Evolutionary conservation across 2,329 filamentous ascomycete species (phyloP), one percentile per base, ranked within the genome.

Genomic region (Colletotrichum filicis): DNA sequence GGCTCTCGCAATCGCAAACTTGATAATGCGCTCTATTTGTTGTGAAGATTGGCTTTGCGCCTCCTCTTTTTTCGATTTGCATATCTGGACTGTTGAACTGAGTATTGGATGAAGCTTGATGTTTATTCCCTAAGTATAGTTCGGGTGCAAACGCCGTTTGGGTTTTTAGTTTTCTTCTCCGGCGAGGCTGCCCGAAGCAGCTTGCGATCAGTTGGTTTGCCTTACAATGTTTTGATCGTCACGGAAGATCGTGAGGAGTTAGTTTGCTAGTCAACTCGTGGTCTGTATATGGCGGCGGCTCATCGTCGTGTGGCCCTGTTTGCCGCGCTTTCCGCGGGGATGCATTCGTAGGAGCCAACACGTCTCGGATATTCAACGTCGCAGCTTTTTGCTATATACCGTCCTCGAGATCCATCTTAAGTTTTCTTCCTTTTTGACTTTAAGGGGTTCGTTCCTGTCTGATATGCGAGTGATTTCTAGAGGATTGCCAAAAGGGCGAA

Each of bases 341-440:
- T 35, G 32, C 32, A 35, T 35, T 35, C 32, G 32, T 35, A 12
- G 32, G 32, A 35, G 11, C 32, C 32, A 35, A 35, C 32, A 11
- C 32, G 32, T 35, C 32, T 35, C 32, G 4, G 4, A 35, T 35
- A 35, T 35, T 55, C 37, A 35, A 53, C 3, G 58, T 68, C 52
- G 22, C 28, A 37, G 16, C 37, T 35, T 56, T n/a, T 16, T 61
- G 35, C 59, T 2, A 24, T 46, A n/a, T 61, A 14, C n/a, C 14
- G 14, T 49, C 19, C 28, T 26, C 22, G 9, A 52, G 30, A 53
- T 59, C 57, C 65, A 72, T 68, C 58, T 72, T 26, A 68, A 68
- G 37, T 68, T 46, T 24, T 52, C n/a, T 59, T 53, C 19, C 49
- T n/a, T 19, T 57, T 24, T 60, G 68, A 24, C 24, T 14, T 12